Conservation (phyloP, 1,139 yeast genomes). For the Saccharomyces hybrid region DNA sequence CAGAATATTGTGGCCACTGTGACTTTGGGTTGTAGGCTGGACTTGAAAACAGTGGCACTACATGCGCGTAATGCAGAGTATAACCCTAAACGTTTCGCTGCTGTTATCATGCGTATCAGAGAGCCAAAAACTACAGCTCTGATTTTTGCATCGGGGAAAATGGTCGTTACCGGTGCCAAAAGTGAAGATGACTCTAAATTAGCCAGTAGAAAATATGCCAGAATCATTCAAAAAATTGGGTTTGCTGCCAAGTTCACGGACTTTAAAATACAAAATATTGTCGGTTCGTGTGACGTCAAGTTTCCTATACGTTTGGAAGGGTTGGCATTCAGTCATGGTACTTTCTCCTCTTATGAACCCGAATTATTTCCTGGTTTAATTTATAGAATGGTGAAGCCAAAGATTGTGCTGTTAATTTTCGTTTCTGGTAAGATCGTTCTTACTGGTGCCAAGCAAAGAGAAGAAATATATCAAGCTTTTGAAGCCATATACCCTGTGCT, state of each 20-base stretch:
- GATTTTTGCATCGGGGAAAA: constrained; percentile 96
- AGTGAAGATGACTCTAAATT: constrained; percentile 95
- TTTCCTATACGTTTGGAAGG: constrained; percentile 97
- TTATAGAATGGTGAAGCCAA: constrained; percentile 99
- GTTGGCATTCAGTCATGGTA: constrained; percentile 94
- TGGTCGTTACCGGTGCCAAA: constrained; percentile 99
- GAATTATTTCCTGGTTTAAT: constrained; percentile 96
- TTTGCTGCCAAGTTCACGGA: constrained; percentile 94
- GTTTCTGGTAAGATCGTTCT: constrained; percentile 96
- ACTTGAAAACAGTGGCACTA: constrained; percentile 90
- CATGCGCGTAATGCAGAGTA: constrained; percentile 99
- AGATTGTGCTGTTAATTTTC: constrained; percentile 88
- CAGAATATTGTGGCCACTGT: constrained; percentile 98
- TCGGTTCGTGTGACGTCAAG: constrained; percentile 96
- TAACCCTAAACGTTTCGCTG: constrained; percentile 97
- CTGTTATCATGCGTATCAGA: constrained; percentile 98
- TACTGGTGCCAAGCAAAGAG: constrained; percentile 98
- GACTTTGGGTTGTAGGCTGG: constrained; percentile 89
- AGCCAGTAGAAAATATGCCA: constrained; percentile 94
- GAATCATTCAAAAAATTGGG: constrained; percentile 95
- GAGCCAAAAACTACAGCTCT: constrained; percentile 98
- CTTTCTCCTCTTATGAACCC: constrained; percentile 97
- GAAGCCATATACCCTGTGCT: constrained; percentile 97
- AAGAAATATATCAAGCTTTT: constrained; percentile 95
- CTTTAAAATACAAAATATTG: constrained; percentile 94